Conservation (phyloP, 495 filamentous ascomycete genomes). For the Xanthoparmelia taractica region DNA sequence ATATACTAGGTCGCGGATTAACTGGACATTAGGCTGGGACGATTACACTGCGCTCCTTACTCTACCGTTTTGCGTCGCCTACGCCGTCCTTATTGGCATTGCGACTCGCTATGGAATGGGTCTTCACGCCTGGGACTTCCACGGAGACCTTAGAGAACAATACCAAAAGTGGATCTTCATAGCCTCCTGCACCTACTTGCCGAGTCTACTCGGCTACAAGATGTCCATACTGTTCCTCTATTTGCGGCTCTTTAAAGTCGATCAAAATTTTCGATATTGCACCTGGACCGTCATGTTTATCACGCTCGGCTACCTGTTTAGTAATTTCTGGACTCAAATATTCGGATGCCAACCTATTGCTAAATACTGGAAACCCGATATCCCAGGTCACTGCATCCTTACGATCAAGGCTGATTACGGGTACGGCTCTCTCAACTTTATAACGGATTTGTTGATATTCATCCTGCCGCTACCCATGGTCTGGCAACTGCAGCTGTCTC, state of each 20-base stretch:
- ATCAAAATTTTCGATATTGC: constrained; percentile 31
- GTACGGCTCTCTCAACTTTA: constrained; percentile 33
- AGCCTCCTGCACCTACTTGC: constrained; percentile 34
- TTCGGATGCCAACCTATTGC: constrained; percentile 35
- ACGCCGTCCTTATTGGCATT: constrained; percentile 24
- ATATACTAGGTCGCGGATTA: constrained; percentile 18
- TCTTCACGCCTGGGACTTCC: constrained; percentile 11
- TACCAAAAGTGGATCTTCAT: constrained; percentile 33
- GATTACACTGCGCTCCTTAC: constrained; percentile 18
- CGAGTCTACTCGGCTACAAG: constrained; percentile 35
- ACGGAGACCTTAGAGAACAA: neutral
- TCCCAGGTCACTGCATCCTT: constrained; percentile 36
- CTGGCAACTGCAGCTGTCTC: constrained; percentile 33
- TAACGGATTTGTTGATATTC: constrained; percentile 36
- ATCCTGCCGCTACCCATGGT: constrained; percentile 35
- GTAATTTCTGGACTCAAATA: constrained; percentile 35
- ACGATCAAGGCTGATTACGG: constrained; percentile 30
- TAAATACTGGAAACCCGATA: constrained; percentile 25
- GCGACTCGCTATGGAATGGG: constrained; percentile 16
- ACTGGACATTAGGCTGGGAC: constrained; percentile 24
- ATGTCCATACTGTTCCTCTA: constrained; percentile 35
- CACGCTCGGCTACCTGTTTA: constrained; percentile 35
- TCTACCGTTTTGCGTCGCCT: constrained; percentile 22
- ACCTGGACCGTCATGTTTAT: constrained; percentile 38
- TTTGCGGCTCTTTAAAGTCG: constrained; percentile 34